phyloP scores from a whole-genome alignment of 1,284 basidiomycete genomes.

The Abortiporus biennis region DNA sequence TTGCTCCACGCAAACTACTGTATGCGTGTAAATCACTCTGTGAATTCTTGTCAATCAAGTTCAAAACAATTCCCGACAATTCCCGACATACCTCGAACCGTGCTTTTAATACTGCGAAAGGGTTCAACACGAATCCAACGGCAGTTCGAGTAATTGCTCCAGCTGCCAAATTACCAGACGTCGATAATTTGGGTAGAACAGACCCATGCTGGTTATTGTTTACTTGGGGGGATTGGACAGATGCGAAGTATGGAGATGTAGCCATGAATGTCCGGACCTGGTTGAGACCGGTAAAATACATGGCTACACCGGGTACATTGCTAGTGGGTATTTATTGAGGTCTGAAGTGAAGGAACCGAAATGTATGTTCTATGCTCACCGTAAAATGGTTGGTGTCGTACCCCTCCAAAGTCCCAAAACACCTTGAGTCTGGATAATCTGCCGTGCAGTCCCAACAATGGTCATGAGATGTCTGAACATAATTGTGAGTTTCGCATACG shows the following conservation, averaged over 20 bases:
- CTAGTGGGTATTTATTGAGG: conserved; percentile 32
- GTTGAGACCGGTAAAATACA: conserved; percentile 87
- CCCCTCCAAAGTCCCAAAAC: conserved; percentile 79
- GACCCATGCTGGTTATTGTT: conserved; percentile 31
- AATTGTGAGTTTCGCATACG: too few relatives aligned
- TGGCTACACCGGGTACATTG: conserved; percentile 89
- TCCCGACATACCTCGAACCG: conserved; percentile 87
- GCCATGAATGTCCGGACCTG: conserved; percentile 72
- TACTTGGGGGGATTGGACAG: conserved; percentile 26
- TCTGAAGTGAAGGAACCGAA: not conserved
- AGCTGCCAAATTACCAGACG: conserved; percentile 82
- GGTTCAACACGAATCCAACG: conserved; percentile 89
- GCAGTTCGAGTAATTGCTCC: conserved; percentile 83
- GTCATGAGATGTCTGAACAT: too few relatives aligned
- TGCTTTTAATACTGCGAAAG: conserved; percentile 92
- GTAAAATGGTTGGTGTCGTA: conserved; percentile 72
- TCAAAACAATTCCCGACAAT: not conserved
- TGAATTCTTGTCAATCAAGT: not conserved
- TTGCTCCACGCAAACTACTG: conserved; percentile 54
- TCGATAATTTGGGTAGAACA: conserved; percentile 73
- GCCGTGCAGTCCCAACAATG: conserved; percentile 47
- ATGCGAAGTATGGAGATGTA: conserved; percentile 54
- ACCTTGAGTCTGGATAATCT: conserved; percentile 60
- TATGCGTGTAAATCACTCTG: conserved; percentile 83
- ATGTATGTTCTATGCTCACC: conserved; percentile 39